Conservation (phyloP, 306 rosid species). For the Casuarina cunninghamiana region DNA sequence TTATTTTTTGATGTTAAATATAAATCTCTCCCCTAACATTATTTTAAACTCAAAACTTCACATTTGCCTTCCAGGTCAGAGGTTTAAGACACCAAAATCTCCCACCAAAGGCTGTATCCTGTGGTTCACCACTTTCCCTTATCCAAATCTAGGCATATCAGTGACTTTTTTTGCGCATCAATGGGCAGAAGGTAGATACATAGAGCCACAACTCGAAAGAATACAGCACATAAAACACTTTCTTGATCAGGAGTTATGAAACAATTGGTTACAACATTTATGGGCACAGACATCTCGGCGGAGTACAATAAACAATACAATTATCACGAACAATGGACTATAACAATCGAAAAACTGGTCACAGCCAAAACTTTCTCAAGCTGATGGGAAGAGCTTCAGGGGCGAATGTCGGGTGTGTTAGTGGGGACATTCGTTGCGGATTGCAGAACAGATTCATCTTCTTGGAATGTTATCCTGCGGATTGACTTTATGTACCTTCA, state of each 20-base stretch:
- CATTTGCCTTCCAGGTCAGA: neutral
- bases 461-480: conserved; percentile 24
- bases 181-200: conserved; percentile 6
- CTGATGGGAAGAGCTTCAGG: conserved; percentile 25
- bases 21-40: too few species aligned
- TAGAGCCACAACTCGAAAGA: conserved; percentile 16
- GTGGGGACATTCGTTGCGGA: conserved; percentile 29
- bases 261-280: conserved; percentile 38
- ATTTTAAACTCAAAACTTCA: too few species aligned
- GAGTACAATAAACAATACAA: conserved; percentile 30
- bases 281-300: conserved; percentile 30
- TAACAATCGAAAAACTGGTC: conserved; percentile 23
- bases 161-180: neutral
- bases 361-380: conserved; percentile 16
- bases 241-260: conserved; percentile 42
- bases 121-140: neutral
- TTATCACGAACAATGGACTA: conserved; percentile 27
- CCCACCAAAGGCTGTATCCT: neutral
- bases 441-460: conserved; percentile 16
- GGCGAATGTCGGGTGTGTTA: conserved; percentile 37
- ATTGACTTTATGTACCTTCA: conserved; percentile 32
- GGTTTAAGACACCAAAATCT: neutral
- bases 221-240: conserved; percentile 20
- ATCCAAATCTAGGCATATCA: neutral
- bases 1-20: too few species aligned